Conservation (phyloP, 2,329 filamentous ascomycete species). For the Pseudogymnoascus sp. region DNA sequence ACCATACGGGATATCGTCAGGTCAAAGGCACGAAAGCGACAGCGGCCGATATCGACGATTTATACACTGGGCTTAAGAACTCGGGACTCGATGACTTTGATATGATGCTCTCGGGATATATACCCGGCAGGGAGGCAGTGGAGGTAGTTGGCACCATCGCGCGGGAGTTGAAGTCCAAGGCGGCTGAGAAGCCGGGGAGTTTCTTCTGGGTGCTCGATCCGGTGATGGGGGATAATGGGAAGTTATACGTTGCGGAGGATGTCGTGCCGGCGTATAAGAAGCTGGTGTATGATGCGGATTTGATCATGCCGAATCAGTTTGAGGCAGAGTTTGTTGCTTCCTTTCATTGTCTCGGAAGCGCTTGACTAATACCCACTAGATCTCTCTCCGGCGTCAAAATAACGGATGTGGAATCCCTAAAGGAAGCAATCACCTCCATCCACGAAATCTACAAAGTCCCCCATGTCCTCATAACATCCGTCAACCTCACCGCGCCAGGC, state of each 20-base stretch:
- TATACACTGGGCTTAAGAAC: slow-evolving; percentile 77
- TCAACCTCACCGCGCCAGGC: slow-evolving; percentile 54
- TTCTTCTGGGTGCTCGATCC: slow-evolving; percentile 98
- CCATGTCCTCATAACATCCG: slow-evolving; percentile 87
- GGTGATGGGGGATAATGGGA: slow-evolving; percentile 95
- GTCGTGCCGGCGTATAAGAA: slow-evolving; percentile 85
- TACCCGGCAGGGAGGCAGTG: slow-evolving; percentile 78
- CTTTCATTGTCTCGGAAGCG: not conserved
- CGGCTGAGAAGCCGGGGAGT: slow-evolving; percentile 52
- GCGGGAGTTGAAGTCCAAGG: slow-evolving; percentile 63
- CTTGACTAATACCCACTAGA: slow-evolving; percentile 35
- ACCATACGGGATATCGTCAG: slow-evolving; percentile 88
- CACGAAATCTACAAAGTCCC: slow-evolving; percentile 70
- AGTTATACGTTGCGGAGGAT: slow-evolving; percentile 82
- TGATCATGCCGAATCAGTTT: slow-evolving; percentile 94
- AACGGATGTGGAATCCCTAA: slow-evolving; percentile 61
- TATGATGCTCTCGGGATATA: slow-evolving; percentile 90
- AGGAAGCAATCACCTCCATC: slow-evolving; percentile 64
- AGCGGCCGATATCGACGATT: slow-evolving; percentile 70
- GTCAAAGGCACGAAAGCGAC: slow-evolving; percentile 77
- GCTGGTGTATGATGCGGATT: slow-evolving; percentile 70
- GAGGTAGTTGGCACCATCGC: slow-evolving; percentile 78
- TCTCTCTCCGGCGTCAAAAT: slow-evolving; percentile 81
- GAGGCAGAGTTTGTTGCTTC: slow-evolving; percentile 69
- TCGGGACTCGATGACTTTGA: slow-evolving; percentile 84